These are phyloP conservation scores for Pyrenophora teres DNA, from an alignment of 2,329 filamentous ascomycete genomes.

Conservation along the genomic window DNA sequence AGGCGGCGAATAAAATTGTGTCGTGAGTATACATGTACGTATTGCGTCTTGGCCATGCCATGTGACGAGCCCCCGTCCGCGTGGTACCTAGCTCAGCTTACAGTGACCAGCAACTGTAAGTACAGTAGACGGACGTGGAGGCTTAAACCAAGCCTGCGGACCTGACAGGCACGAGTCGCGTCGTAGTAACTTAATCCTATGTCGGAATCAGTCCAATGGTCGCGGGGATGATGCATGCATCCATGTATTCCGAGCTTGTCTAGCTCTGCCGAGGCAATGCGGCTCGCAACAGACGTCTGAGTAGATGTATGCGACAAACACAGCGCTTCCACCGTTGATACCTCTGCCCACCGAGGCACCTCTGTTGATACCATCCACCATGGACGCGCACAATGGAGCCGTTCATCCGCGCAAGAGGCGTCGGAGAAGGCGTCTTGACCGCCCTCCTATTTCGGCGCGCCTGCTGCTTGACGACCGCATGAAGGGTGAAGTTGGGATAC, in stretches of 20 bases:
- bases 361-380: constrained; percentile 13
- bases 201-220: constrained; percentile 1
- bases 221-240: constrained; percentile 2
- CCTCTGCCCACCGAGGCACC: constrained; percentile 16
- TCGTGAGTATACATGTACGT: neutral
- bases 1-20: too few relatives aligned
- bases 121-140: neutral
- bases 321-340: constrained; percentile 15
- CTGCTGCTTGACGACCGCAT: constrained; percentile 84
- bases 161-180: neutral
- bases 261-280: constrained; percentile 31
- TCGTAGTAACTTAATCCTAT: neutral
- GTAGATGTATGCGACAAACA: constrained; percentile 22
- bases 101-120: neutral
- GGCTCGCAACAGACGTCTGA: constrained; percentile 6
- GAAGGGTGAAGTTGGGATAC: constrained; percentile 80
- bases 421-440: constrained; percentile 63
- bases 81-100: neutral
- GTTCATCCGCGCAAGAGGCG: constrained; percentile 55
- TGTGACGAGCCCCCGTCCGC: neutral
- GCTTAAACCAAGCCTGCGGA: neutral
- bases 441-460: constrained; percentile 75
- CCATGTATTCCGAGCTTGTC: constrained; percentile 5
- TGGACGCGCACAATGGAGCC: constrained; percentile 41
- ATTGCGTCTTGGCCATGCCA: neutral